phyloP scores from a whole-genome alignment of 331 rosid genomes.

The Malus hybrid region DNA sequence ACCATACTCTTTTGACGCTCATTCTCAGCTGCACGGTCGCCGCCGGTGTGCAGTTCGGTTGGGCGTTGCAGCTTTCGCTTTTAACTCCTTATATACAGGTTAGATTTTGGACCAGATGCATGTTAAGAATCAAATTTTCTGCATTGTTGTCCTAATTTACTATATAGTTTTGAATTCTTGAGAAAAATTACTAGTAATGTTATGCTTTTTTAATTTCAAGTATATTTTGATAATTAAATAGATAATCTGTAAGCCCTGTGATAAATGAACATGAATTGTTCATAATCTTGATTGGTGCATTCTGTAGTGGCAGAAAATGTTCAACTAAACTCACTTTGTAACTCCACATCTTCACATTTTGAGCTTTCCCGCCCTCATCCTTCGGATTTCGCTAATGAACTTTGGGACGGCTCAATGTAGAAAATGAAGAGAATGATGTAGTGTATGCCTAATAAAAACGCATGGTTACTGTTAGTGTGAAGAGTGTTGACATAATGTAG shows the following conservation, averaged over 20 bases:
- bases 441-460: neutral
- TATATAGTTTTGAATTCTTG: neutral
- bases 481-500: neutral
- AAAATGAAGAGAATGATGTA: neutral
- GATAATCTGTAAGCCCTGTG: neutral
- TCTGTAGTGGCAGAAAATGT: neutral
- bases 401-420: neutral
- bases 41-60: conserved; percentile 96
- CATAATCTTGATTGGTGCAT: neutral
- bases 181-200: neutral
- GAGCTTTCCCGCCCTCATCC: neutral
- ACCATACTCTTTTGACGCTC: conserved; percentile 32
- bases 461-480: neutral
- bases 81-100: conserved; percentile 95
- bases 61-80: conserved; percentile 97
- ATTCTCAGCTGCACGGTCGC: conserved; percentile 92
- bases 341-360: neutral
- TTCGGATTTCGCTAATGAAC: neutral
- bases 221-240: too few species aligned
- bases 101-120: neutral
- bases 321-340: neutral
- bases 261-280: neutral
- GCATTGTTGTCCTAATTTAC: neutral
- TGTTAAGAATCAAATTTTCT: neutral
- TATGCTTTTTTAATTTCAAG: too few species aligned